A percentile compares a stretch with the other conserved stretches of the same genome.
Evolutionary conservation across 202 grass and related monocot genomes (phyloP).

Genomic region (Elaeis oleifera): DNA sequence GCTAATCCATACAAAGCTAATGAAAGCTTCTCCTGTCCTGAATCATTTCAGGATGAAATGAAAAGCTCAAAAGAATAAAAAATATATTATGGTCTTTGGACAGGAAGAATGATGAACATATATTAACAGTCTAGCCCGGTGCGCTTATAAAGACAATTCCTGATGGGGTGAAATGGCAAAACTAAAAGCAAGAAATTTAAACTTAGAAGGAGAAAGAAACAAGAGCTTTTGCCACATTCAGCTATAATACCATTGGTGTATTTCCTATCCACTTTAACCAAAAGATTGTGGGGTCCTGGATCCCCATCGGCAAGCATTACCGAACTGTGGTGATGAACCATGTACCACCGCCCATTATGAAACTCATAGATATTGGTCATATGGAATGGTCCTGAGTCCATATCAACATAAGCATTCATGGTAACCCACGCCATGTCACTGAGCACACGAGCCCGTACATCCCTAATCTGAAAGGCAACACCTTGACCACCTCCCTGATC

Average conservation of each 20-base stretch:
- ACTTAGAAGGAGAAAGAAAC: neutral
- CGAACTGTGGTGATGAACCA: conserved; percentile 90
- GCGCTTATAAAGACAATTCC: neutral
- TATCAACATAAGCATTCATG: conserved; percentile 55
- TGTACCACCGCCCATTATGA: conserved; percentile 59
- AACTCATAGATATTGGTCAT: conserved; percentile 85
- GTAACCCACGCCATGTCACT: conserved; percentile 79
- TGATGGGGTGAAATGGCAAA: conserved; percentile 3
- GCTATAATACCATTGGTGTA: neutral
- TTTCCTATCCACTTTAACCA: conserved; percentile 26
- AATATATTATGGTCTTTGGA: neutral
- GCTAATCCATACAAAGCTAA: too few species aligned
- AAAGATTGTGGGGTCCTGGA: conserved; percentile 45
- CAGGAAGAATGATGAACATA: conserved; percentile 3
- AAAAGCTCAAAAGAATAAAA: conserved; percentile 5
- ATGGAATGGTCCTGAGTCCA: conserved; percentile 49
- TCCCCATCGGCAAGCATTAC: conserved; percentile 36
- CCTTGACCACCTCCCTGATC: conserved; percentile 79
- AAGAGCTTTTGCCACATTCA: conserved; percentile 1
- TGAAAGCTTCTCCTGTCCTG: too few species aligned
- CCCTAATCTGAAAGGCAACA: conserved; percentile 52
- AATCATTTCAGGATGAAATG: conserved; percentile 11
- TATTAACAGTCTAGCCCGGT: conserved; percentile 23
- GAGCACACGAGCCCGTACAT: conserved; percentile 63
- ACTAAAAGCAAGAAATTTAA: conserved; percentile 12